Base-by-base conservation (phyloP, 805 yeast species). In the Schizosaccharomyces cryophilus region DNA sequence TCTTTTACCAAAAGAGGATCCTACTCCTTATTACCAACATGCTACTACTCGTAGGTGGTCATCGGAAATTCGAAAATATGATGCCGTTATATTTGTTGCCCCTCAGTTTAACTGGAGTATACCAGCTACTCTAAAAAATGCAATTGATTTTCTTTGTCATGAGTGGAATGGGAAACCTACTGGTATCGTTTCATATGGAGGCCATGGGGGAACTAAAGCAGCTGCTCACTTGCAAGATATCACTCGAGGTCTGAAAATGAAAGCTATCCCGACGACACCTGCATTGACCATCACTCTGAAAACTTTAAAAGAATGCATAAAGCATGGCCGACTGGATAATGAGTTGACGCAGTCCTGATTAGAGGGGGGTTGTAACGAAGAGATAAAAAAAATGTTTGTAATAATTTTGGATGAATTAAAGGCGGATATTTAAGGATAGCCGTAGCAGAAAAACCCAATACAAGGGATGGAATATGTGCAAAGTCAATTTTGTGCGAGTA, bases 101-200 rank as follows among this genome's bases (percentile, higher is more conserved):
- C 75, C 76, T 11, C 71, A 72, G 61, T 73, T 73, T 65, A 74
- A 73, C 61, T 66, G 71, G 66, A 70, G 74, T 6, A 68, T 67
- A 58, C 74, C 76, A 9, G 75, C 73, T 1, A 67, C 64, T 13
- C 64, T 73, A 56, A 73, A 74, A 64, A 71, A 72, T 60, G 73
- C 74, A 4, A 60, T 74, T 19, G 76, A 74, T 62, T 68, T 67
- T 54, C 64, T 73, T 31, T 72, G 54, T 60, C 51, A 65, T 38
- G 75, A 73, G 63, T 73, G 74, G 74, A 42, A 29, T 17, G 67
- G 65, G 17, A 72, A 73, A 62, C 72, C 74, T 1, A 69, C 69
- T 3, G 66, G 66, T 54, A 62, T 73, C 19, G 70, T 71, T n/a
- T 63, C 69, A 19, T 72, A 70, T 61, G 74, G 71, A 6, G 66